Base-by-base conservation (phyloP, 164 flowering plant genomes). In the Brasenia schreberi region DNA sequence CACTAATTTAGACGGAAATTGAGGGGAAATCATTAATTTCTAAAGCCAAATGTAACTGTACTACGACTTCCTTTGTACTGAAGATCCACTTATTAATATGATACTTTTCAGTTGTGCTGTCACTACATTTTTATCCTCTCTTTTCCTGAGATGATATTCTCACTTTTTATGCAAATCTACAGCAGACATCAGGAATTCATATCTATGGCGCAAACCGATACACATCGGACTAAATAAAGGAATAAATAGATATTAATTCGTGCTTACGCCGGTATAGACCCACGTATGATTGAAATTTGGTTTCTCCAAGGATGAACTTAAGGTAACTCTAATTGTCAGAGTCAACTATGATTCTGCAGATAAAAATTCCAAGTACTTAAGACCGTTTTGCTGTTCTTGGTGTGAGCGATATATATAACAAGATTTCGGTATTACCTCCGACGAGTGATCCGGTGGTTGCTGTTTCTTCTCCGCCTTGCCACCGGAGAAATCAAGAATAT, bases 401-500 rank as follows among this genome's bases (percentile, higher is more conserved):
- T 33, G 39, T 33, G 39, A 33, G 4, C 39, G 39, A 33, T 33
- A 33, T 33, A 33, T 33, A 33, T 33, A 33, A 4, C 2, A 33
- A 33, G 39, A 33, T 33, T 33, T 33, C 3, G 39, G 39, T 16
- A 62, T 23, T 62, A 89, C 96, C 88, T 87, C 92, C 39, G 86
- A 77, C 5, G 85, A 82, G 52, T 75, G 86, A 73, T 87, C 92
- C 12, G 79, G 82, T 5, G 79, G 81, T 0, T 77, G 80, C 52
- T 80, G 81, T 65, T 70, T 71, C 5, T 65, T 76, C 59, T 77
- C 80, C 4, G 66, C 45, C 65, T 79, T 78, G 74, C 49, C 75
- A 62, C 62, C 70, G 12, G 96, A 85, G 73, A 87, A 89, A 77
- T 89, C 88, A 78, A 85, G 70, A 78, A 88, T 76, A 72, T 78